Evolutionary conservation across 768 basidiomycete genomes (phyloP), one percentile per base, ranked within the genome.

Genomic region (Hemileccinum impolitum): DNA sequence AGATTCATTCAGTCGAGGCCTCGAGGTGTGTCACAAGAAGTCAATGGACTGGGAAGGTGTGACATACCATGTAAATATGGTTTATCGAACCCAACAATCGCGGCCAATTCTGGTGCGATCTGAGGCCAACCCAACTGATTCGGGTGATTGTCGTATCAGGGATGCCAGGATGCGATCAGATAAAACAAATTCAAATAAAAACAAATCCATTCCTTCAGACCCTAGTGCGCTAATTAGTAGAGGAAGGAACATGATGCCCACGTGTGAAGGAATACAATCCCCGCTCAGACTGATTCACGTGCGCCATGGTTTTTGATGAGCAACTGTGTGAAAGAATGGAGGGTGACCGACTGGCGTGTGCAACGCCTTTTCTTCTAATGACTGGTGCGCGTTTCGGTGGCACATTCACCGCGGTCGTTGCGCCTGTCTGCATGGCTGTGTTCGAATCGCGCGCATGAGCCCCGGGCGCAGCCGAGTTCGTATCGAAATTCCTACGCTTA

Each of bases 101-200:
- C 86, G 11, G 96, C 93, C 62, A 96, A 98, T 50, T 90, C 84
- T 1, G 96, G 94, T 45, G 87, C 82, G 58, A 99, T 92, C 87
- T 93, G n/a, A 17, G 50, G 42, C 31, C 36, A 50, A 3, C n/a
- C 6, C 3, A 12, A 41, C 32, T 45, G 35, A 55, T 57, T 51
- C 9, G 28, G 39, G 12, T 12, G 18, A 32, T 34, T 36, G 18
- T 15, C 6, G 18, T 21, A 1, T 1, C 9, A 19, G 12, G 30
- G 21, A 35, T 21, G 13, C 19, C 38, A 35, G 28, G 10, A 23
- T 23, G 23, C 9, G 11, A 30, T 26, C 12, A 40, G 41, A 35
- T 17, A 19, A 14, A 13, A 28, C 21, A 18, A 26, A 11, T 12
- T 28, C 21, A 18, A 3, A 34, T 6, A 14, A 23, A 23, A 23